Evolutionary conservation across 2,329 filamentous ascomycete species (phyloP), one percentile per base, ranked within the genome.

Genomic region (Huntiella bhutanensis): DNA sequence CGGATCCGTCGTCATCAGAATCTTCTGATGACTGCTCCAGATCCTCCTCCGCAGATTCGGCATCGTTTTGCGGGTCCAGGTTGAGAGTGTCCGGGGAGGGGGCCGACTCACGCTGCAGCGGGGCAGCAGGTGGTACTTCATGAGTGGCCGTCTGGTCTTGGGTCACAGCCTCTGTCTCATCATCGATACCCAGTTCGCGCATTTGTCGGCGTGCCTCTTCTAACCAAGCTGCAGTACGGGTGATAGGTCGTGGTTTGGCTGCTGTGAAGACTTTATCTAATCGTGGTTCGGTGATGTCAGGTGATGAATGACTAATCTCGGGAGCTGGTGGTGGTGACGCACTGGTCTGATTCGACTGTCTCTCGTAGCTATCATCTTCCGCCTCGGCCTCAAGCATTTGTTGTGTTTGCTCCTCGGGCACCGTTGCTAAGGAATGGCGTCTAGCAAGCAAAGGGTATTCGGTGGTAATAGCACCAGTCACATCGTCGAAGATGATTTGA

Each of bases 401-500:
- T 4, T 47, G 42, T 4, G 49, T 48, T 33, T 42, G 42, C 13
- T 50, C 49, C 17, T 47, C 49, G 19, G 49, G 46, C 7, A 48
- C 49, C 22, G 49, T 48, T 33, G 49, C 42, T 12, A 50, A 39
- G 32, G 49, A 47, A 28, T 50, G 49, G 3, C 42, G 37, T 7
- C 37, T 42, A 16, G 42, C 3, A 33, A 46, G 33, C 40, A 45
- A 34, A 10, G 45, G 45, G 22, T 50, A 48, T 37, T 50, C 49
- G 3, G 45, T 50, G 28, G 45, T 47, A 22, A 50, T 46, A 37
- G 49, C 49, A 7, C 49, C 49, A 16, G 49, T 47, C 16, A 37
- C 45, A 28, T 48, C 49, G 19, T 68, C 67, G 48, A 79, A 71
- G 51, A 83, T 77, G 46, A 91, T 66, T 37, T 76, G 69, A 52